Conservation (phyloP, 2,329 filamentous ascomycete species). For the Cladosporium sp. region DNA sequence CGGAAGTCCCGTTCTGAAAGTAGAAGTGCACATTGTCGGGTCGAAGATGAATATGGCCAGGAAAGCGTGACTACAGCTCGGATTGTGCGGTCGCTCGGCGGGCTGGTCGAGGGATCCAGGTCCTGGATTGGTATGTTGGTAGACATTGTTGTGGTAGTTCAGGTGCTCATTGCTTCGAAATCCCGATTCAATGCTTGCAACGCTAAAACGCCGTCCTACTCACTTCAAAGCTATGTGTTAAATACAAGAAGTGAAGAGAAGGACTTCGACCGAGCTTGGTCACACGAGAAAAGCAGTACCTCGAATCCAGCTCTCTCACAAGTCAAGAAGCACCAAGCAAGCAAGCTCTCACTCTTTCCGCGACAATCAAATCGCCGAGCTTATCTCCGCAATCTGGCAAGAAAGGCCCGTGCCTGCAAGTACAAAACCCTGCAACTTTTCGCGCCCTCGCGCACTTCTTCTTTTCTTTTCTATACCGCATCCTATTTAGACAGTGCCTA, state of each 20-base stretch:
- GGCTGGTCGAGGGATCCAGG: constrained; percentile 23
- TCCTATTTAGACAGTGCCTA: constrained; percentile 15
- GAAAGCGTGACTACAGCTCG: constrained; percentile 75
- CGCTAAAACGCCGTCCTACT: too few relatives aligned
- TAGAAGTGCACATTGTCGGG: constrained; percentile 68
- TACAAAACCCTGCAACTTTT: constrained; percentile 8
- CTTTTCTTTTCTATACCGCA: not conserved
- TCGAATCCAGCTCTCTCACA: not conserved
- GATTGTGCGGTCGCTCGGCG: constrained; percentile 38
- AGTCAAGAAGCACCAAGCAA: not conserved
- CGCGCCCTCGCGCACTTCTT: not conserved
- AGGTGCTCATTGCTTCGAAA: not conserved
- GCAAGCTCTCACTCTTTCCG: not conserved
- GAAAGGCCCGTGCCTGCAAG: not conserved
- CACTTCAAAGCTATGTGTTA: not conserved
- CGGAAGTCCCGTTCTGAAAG: constrained; percentile 82
- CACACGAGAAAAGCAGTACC: not conserved
- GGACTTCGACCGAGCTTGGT: not conserved
- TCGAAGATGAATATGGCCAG: constrained; percentile 86
- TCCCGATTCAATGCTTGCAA: not conserved
- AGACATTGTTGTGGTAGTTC: constrained; percentile 14
- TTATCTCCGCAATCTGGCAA: not conserved
- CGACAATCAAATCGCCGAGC: constrained; percentile 1
- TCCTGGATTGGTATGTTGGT: constrained; percentile 26
- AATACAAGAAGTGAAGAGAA: not conserved